A percentile compares a stretch with the other conserved stretches of the same genome.
These are phyloP conservation scores for Hypomyces rosellus DNA, from an alignment of 2,329 filamentous ascomycete species.

Conservation along the genomic window DNA sequence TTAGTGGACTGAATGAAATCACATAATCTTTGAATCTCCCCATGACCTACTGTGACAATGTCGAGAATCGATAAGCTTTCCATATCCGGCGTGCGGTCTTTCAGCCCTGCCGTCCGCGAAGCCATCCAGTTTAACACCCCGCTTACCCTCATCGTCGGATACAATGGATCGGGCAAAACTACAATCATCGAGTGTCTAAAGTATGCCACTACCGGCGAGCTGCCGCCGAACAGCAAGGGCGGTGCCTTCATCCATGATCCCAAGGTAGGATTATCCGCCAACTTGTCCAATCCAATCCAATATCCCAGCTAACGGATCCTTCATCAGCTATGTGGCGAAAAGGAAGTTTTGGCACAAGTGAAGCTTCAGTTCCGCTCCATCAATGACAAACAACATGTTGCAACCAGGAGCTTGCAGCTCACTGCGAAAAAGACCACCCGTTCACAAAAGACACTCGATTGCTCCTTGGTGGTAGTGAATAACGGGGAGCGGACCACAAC, in stretches of 20 bases:
- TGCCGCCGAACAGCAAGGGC: slow-evolving; percentile 84
- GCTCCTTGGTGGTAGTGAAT: slow-evolving; percentile 66
- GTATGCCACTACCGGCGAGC: slow-evolving; percentile 90
- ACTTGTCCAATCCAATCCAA: neutral
- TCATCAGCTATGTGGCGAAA: slow-evolving; percentile 65
- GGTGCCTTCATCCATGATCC: slow-evolving; percentile 96
- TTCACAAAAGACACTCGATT: slow-evolving; percentile 78
- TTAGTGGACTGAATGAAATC: neutral
- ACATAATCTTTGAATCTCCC: neutral
- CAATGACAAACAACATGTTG: slow-evolving; percentile 71
- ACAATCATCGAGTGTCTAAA: slow-evolving; percentile 99
- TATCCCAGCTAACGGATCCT: neutral
- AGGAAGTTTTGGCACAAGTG: slow-evolving; percentile 84
- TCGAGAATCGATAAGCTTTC: slow-evolving; percentile 86
- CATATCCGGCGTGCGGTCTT: slow-evolving; percentile 79
- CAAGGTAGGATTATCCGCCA: slow-evolving; percentile 47
- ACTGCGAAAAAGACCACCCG: slow-evolving; percentile 75
- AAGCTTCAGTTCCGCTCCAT: slow-evolving; percentile 81
- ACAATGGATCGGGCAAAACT: slow-evolving; percentile 96
- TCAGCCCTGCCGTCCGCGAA: slow-evolving; percentile 68
- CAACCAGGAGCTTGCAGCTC: slow-evolving; percentile 77
- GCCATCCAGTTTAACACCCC: slow-evolving; percentile 84
- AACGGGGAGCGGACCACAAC: slow-evolving; percentile 74
- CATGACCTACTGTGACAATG: slow-evolving; percentile 36
- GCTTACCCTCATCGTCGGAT: slow-evolving; percentile 90